phyloP scores from a whole-genome alignment of 2,329 filamentous ascomycete genomes.

The Ophiostoma ulmi region DNA sequence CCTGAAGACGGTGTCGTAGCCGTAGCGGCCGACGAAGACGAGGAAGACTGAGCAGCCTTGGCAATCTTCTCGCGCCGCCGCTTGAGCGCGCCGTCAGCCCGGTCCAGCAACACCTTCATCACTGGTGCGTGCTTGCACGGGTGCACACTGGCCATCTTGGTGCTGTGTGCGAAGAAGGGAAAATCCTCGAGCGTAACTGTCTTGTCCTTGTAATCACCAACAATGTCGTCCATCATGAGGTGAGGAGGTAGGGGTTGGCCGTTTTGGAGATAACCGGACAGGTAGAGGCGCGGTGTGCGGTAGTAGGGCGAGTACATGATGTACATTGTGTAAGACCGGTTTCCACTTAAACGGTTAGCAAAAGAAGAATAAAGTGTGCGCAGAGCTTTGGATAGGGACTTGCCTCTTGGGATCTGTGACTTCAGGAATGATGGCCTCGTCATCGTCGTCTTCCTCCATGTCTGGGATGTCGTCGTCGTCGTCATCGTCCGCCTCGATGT shows the following conservation, averaged over 20 bases:
- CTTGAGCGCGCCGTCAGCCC: slow-evolving; percentile 88
- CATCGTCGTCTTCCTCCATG: slow-evolving; percentile 97
- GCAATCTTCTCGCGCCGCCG: slow-evolving; percentile 76
- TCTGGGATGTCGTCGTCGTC: slow-evolving; percentile 84
- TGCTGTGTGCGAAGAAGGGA: slow-evolving; percentile 81
- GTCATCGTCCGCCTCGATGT: slow-evolving; percentile 61
- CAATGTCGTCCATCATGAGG: slow-evolving; percentile 40
- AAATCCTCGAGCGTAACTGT: slow-evolving; percentile 98
- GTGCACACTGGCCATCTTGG: slow-evolving; percentile 96
- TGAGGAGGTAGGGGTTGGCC: slow-evolving; percentile 50
- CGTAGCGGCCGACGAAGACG: slow-evolving; percentile 32
- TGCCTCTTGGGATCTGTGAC: slow-evolving; percentile 48
- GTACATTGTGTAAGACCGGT: slow-evolving; percentile 95
- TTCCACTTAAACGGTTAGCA: slow-evolving; percentile 49
- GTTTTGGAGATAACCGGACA: slow-evolving; percentile 78
- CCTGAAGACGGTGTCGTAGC: slow-evolving; percentile 35
- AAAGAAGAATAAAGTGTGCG: not conserved
- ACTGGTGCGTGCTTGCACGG: slow-evolving; percentile 96
- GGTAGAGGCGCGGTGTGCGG: slow-evolving; percentile 88
- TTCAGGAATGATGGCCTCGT: slow-evolving; percentile 91
- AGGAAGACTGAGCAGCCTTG: slow-evolving; percentile 43
- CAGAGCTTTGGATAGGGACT: not conserved
- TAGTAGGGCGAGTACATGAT: slow-evolving; percentile 98
- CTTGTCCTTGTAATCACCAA: slow-evolving; percentile 53
- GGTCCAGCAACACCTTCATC: slow-evolving; percentile 96